phyloP scores from a whole-genome alignment of 1,284 basidiomycete species.

The Sparassis latifolia region DNA sequence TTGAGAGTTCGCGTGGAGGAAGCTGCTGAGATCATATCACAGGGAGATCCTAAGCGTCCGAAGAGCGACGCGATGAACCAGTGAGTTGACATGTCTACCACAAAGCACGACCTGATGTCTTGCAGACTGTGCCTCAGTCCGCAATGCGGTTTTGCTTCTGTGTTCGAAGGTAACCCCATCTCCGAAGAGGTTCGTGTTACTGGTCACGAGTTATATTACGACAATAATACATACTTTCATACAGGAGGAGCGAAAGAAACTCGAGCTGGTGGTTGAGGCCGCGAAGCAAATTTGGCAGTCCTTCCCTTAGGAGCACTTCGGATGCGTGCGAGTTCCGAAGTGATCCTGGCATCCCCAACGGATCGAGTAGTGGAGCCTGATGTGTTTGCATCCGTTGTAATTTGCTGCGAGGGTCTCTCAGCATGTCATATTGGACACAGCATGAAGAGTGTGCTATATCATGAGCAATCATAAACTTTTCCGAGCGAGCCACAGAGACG shows the following conservation, averaged over 20 bases:
- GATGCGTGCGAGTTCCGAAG: no score
- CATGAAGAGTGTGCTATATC: no score
- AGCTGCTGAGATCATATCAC: constrained; percentile 53
- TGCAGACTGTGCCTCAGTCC: constrained; percentile 58
- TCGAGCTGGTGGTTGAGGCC: constrained; percentile 42
- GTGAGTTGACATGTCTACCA: constrained; percentile 27
- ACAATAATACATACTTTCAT: background rate
- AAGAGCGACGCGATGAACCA: constrained; percentile 50
- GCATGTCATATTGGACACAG: no score
- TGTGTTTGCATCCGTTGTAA: no score
- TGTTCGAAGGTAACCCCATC: constrained; percentile 59
- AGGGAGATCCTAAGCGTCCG: constrained; percentile 44
- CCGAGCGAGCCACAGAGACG: no score
- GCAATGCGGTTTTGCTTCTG: constrained; percentile 71
- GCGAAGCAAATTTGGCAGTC: constrained; percentile 45
- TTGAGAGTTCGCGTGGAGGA: constrained; percentile 54
- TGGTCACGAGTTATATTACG: background rate
- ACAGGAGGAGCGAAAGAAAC: constrained; percentile 35
- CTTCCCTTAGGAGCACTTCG: no score
- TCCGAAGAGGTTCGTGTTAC: constrained; percentile 43
- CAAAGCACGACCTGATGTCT: constrained; percentile 1
- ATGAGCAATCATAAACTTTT: no score
- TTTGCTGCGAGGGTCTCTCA: no score
- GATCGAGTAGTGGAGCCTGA: no score
- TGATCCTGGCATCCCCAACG: no score